Conservation (phyloP, 2,329 filamentous ascomycete species). For the Fusarium stilboides region DNA sequence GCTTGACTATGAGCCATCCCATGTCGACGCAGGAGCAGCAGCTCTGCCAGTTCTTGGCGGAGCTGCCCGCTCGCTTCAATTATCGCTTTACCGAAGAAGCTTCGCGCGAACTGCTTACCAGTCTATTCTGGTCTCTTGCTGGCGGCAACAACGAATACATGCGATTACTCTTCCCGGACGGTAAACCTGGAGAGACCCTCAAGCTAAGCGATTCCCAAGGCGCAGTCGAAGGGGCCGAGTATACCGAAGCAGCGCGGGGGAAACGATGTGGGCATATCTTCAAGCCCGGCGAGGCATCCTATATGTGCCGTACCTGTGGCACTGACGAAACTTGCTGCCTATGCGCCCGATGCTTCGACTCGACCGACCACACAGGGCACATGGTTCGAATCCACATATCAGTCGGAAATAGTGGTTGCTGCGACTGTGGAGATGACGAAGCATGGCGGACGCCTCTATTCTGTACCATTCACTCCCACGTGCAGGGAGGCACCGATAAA, state of each 20-base stretch:
- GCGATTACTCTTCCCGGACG: conserved; percentile 84
- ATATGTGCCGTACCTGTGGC: conserved; percentile 93
- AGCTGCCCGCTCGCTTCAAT: conserved; percentile 79
- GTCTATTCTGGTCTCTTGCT: conserved; percentile 90
- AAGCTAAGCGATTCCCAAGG: conserved; percentile 91
- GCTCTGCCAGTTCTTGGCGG: conserved; percentile 86
- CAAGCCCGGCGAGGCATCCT: conserved; percentile 92
- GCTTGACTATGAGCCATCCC: conserved; percentile 64
- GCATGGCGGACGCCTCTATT: conserved; percentile 91
- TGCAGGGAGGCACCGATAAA: conserved; percentile 66
- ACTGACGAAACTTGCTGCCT: conserved; percentile 96
- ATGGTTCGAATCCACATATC: conserved; percentile 91
- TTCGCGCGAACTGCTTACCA: conserved; percentile 78
- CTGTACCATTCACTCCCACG: conserved; percentile 91
- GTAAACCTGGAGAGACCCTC: conserved; percentile 75
- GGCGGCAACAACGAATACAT: conserved; percentile 82
- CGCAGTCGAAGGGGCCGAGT: conserved; percentile 93
- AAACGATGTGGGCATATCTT: conserved; percentile 98
- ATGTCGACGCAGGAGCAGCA: conserved; percentile 81
- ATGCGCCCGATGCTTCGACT: conserved; percentile 94
- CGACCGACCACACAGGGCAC: conserved; percentile 94
- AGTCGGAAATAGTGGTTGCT: conserved; percentile 93
- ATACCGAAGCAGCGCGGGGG: conserved; percentile 90
- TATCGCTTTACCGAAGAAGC: conserved; percentile 84
- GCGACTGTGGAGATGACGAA: conserved; percentile 96